Percentiles rank a stretch among this genome's conserved stretches.
Evolutionary conservation across 192 early-diverging fungal species (phyloP).

Genomic region (Chytriomyces hyalinus): DNA sequence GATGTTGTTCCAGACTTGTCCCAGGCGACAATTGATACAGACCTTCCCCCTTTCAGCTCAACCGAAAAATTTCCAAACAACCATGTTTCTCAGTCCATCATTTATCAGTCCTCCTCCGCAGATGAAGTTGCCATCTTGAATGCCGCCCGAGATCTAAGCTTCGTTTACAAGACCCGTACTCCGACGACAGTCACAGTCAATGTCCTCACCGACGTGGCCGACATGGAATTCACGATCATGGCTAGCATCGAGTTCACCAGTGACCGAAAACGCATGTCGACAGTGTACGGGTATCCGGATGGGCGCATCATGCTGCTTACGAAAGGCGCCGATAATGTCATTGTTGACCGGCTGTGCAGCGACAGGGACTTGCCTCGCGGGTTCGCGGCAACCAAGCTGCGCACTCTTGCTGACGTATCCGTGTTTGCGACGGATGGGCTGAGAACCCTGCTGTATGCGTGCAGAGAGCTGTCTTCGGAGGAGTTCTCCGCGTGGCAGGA

Average conservation of each 20-base stretch:
- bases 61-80: slow-evolving; percentile 47
- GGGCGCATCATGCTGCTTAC: slow-evolving; percentile 44
- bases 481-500: slow-evolving; percentile 75
- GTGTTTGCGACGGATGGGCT: slow-evolving; percentile 56
- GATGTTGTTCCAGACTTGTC: slow-evolving; percentile 73
- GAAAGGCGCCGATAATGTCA: slow-evolving; percentile 52
- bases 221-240: slow-evolving; percentile 43
- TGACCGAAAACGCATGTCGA: slow-evolving; percentile 48
- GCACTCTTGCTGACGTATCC: slow-evolving; percentile 34
- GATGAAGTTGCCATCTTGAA: slow-evolving; percentile 84
- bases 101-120: slow-evolving; percentile 85
- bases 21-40: slow-evolving; percentile 38
- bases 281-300: slow-evolving; percentile 45
- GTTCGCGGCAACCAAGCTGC: not conserved
- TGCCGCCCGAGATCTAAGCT: slow-evolving; percentile 78
- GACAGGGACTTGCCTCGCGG: slow-evolving; percentile 7
- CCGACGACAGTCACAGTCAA: slow-evolving; percentile 35
- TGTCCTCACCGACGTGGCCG: slow-evolving; percentile 21
- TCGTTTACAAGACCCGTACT: slow-evolving; percentile 38
- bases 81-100: slow-evolving; percentile 39
- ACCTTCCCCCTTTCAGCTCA: slow-evolving; percentile 13
- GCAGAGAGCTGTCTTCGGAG: slow-evolving; percentile 71
- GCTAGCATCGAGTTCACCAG: slow-evolving; percentile 47
- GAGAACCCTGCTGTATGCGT: slow-evolving; percentile 85
- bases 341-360: slow-evolving; percentile 52